phyloP scores from a whole-genome alignment of 805 yeast species.

The Hyphopichia homilentoma region DNA sequence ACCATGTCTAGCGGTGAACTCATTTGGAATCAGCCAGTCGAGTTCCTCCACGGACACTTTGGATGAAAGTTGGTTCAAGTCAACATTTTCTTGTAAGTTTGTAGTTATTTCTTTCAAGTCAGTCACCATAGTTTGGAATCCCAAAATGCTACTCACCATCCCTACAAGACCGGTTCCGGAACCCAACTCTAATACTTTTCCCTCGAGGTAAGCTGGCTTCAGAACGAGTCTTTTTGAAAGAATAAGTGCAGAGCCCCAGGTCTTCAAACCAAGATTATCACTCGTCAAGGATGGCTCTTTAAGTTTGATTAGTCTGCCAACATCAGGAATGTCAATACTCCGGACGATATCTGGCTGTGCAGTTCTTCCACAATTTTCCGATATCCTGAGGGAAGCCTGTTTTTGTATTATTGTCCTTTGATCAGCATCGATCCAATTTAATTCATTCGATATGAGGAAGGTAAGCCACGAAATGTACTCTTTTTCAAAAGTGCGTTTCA shows the following conservation, averaged over 20 bases:
- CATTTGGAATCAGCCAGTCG: conserved; percentile 74
- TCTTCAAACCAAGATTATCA: conserved; percentile 86
- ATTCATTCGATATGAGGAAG: conserved; percentile 42
- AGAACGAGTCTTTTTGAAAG: conserved; percentile 52
- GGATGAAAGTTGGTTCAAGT: conserved; percentile 39
- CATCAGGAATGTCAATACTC: conserved; percentile 45
- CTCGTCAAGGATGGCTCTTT: conserved; percentile 83
- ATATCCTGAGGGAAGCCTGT: conserved; percentile 59
- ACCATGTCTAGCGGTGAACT: conserved; percentile 23
- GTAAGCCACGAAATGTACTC: conserved; percentile 49
- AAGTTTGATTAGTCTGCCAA: conserved; percentile 33
- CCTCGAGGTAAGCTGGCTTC: conserved; percentile 12
- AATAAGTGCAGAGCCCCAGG: conserved; percentile 91
- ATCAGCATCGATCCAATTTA: conserved; percentile 44
- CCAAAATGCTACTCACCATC: conserved; percentile 56
- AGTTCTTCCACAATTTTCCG: conserved; percentile 81
- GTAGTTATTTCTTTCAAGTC: conserved; percentile 77
- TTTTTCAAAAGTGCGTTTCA: conserved; percentile 23
- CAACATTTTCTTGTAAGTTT: conserved; percentile 59
- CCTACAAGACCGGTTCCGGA: conserved; percentile 95
- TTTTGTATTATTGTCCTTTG: conserved; percentile 42
- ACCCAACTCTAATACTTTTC: conserved; percentile 70
- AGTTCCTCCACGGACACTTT: conserved; percentile 45
- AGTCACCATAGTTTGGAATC: conserved; percentile 53
- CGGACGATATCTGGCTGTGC: conserved; percentile 74